Evolutionary conservation across 139 green algal genomes (phyloP), one percentile per base, ranked within the genome.

Genomic region (Micractinium conductrix): DNA sequence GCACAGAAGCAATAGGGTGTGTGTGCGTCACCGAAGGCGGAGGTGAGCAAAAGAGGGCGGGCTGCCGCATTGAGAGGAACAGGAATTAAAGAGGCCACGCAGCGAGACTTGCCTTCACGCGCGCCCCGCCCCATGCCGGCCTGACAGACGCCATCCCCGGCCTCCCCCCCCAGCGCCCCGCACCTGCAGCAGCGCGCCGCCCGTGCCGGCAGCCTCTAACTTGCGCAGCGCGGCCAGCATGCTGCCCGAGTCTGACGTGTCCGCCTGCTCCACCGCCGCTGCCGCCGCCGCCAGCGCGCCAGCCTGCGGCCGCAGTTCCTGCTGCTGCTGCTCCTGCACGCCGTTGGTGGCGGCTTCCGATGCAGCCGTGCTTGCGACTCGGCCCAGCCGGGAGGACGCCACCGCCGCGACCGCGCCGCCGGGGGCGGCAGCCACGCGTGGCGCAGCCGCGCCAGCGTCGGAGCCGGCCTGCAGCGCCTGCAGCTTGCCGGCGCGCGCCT

Each of bases 141-240:
- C n/a, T n/a, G n/a, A n/a, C n/a, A n/a, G n/a, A n/a, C n/a, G n/a
- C n/a, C n/a, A n/a, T n/a, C n/a, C n/a, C n/a, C n/a, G n/a, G n/a
- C n/a, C 58, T 10, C 26, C 8, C 4, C 63, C 38, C 63, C 28
- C n/a, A 42, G n/a, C 63, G n/a, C 28, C 63, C 0, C 69, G 8
- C 69, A 76, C 69, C 69, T 55, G 55, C 53, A 81, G 75, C 75
- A 81, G 53, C 35, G 16, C 22, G 24, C 75, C 75, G 53, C 75
- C 75, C 75, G 33, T 21, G 35, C 75, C 75, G 2, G 55, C 38
- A 1, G 55, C 55, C 53, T 12, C 55, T 38, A 81, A 26, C 75
- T 42, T 4, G 28, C 38, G 75, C 75, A 81, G 38, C 53, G 55
- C 75, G 9, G 16, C 24, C 53, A 81, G 75, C 75, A 81, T 81